Base-by-base conservation (phyloP, 1,284 basidiomycete species). In the Melampsora abietis-canadensis region DNA sequence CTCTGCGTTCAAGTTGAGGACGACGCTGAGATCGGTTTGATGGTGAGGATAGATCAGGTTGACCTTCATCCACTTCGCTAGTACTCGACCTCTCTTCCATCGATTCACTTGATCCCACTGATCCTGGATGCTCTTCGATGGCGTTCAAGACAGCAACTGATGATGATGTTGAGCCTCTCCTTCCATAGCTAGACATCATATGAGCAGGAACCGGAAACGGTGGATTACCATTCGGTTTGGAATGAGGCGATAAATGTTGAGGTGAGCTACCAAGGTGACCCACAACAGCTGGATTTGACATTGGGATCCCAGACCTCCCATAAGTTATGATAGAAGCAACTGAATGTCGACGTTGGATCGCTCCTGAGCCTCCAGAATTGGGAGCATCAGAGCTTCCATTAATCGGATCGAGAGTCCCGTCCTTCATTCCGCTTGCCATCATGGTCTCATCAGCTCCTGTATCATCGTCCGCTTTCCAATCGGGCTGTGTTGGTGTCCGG, bases 121-220 rank as follows among this genome's bases (percentile, higher is more conserved):
- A 44, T 44, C 40, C 40, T 14, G 68, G 21, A 17, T 47, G 69
- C 74, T 76, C 76, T 14, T 54, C 46, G 34, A 76, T 76, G 4
- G 76, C 66, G 2, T 68, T 68, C n/a, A 76, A 70, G 27, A 57
- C 27, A 17, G 68, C 60, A 44, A 44, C 40, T 3, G 40, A 44
- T 44, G 40, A 44, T n/a, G 54, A 65, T 2, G 75, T 65, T 21
- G 68, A 65, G 10, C 59, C 31, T 21, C 66, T 19, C 12, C 73
- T 21, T 51, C 40, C 40, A 60, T 47, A 19, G 27, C 47, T 2
- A 66, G 60, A 34, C 61, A 61, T 44, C 59, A 60, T 40, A 27
- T 57, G 12, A 40, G 19, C 44, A 44, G 57, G 27, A 30, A 65
- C 7, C 40, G 63, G 40, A 61, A 46, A 48, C 21, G 57, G 24